Base-by-base conservation (phyloP, 257 asterid species). In the Solanum ossicruentum region DNA sequence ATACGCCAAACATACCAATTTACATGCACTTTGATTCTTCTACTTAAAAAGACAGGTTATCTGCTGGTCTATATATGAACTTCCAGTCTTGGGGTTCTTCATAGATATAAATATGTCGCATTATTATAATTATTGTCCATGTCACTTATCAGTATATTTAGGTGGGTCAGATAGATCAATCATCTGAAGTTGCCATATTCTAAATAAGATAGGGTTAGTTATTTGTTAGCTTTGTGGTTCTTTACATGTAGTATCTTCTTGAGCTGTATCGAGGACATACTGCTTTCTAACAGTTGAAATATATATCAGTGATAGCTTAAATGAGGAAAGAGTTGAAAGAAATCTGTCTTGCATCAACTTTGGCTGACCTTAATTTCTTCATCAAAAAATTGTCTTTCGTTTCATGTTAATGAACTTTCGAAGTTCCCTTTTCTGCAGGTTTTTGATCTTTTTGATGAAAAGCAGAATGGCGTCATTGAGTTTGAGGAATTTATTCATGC, bases 401-500 rank as follows among this genome's bases (percentile, higher is more conserved):
- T 45, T 65, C 73, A 49, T 16, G 21, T 67, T 83, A 20, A 49
- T 49, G 81, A 28, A 18, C 51, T 28, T 83, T 83, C 32, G 23
- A 13, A 47, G 32, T 66, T 21, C 18, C 18, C 21, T 75, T 32
- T 72, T n/a, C 56, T 84, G 63, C 83, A 87, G 89, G 86, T 88
- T 43, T 88, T 88, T 80, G 78, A 88, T 43, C 83, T 88, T 12
- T 88, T 88, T 61, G 90, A 88, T 28, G 83, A 80, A 71, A 88
- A 88, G 85, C 75, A 67, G 41, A 83, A 83, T 85, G 88, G 90
- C 10, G 86, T 85, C 10, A 65, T 88, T 47, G 90, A 52, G 56
- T 88, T 88, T 52, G 90, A 85, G 81, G 88, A 85, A 82, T 88
- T 88, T 72, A 80, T 84, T 56, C 88, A 81, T 55, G 86, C 86